These are phyloP conservation scores for Daldinia loculata DNA, from an alignment of 495 filamentous ascomycete species.

Conservation along the genomic window DNA sequence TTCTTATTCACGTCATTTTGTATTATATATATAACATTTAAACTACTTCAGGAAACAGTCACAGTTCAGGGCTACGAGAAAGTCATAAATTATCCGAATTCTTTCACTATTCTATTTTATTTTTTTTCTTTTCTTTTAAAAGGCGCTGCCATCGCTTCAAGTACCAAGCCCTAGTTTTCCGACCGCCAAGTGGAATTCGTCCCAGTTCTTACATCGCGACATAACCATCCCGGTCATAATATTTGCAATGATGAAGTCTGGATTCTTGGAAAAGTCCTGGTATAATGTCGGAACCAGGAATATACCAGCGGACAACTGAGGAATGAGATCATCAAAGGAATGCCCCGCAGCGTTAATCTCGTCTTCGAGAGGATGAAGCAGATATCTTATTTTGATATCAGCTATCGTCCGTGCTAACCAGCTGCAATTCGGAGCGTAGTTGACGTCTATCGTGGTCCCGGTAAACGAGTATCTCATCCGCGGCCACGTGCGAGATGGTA, in stretches of 20 bases:
- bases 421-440: background rate
- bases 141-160: too few species aligned
- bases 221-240: background rate
- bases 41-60: background rate
- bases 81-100: background rate
- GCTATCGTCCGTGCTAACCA: background rate
- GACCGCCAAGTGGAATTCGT: background rate
- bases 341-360: background rate
- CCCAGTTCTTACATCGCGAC: background rate
- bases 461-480: background rate
- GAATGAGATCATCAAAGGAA: background rate
- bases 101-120: too few species aligned
- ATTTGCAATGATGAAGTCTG: background rate
- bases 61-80: background rate
- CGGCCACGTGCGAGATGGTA: background rate
- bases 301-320: background rate
- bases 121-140: background rate
- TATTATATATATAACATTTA: background rate
- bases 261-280: background rate
- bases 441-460: background rate
- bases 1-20: background rate
- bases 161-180: background rate
- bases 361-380: background rate
- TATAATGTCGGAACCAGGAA: background rate
- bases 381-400: background rate